These are phyloP conservation scores for Hyaloscypha hepaticicola DNA, from an alignment of 495 filamentous ascomycete species.

Conservation along the genomic window DNA sequence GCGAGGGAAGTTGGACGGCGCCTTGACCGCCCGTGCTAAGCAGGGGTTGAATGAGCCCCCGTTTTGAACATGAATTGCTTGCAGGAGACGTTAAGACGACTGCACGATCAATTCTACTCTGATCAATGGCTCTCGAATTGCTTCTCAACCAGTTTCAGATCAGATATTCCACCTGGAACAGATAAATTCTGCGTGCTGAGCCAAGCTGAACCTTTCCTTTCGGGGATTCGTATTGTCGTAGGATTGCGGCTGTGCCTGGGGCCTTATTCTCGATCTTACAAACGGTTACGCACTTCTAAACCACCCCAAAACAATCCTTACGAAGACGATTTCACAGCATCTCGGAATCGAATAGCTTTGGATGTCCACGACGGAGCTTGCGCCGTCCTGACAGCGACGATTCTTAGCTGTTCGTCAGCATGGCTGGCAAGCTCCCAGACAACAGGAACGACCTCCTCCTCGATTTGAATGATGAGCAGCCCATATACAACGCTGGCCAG, in stretches of 20 bases:
- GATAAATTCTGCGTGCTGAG: background rate
- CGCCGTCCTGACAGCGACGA: conserved; percentile 25
- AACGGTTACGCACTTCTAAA: background rate
- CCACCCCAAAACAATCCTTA: conserved; percentile 2
- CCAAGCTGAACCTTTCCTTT: background rate
- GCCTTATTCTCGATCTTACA: background rate
- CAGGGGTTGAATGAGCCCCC: background rate
- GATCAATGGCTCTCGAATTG: conserved; percentile 4
- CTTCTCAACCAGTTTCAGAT: background rate
- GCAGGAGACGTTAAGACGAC: background rate
- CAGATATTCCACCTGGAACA: background rate
- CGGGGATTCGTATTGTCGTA: background rate
- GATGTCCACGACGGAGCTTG: conserved; percentile 16
- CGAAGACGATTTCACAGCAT: background rate
- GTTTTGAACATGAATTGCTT: background rate
- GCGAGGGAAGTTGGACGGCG: conserved; percentile 7
- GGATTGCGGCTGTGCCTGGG: conserved; percentile 34
- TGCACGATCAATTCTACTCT: background rate
- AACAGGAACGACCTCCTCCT: conserved; percentile 69
- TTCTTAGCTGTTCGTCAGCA: conserved; percentile 40
- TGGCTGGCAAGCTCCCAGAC: conserved; percentile 68
- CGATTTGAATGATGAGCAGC: conserved; percentile 66
- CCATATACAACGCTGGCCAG: conserved; percentile 70
- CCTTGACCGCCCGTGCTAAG: background rate
- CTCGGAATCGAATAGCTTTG: background rate